Base-by-base conservation (phyloP, 441 rosid genomes). In the Pelargonium myrrhifolium region DNA sequence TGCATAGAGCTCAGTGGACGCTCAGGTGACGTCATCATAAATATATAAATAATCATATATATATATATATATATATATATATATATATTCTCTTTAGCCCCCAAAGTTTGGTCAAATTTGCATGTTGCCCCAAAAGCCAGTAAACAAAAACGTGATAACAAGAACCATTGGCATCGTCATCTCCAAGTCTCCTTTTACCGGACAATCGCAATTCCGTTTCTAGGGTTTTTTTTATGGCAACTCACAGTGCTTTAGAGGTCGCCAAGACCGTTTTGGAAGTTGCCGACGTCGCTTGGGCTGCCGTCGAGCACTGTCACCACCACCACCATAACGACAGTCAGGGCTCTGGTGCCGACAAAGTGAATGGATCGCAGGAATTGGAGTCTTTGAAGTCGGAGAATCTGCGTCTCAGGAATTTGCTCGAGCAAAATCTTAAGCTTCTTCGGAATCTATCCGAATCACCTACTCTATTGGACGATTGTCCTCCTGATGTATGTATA, bases 191-290 rank as follows among this genome's bases (percentile, higher is more conserved):
- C 26, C 26, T 24, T 24, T 2, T 24, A 24, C 26, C 26, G 26
- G 26, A 24, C 26, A 24, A 24, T 24, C 26, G 26, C 26, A 47
- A 47, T 14, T 47, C 11, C 47, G 49, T 14, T 43, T 10, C 12
- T 43, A 43, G 49, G 49, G 5, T 49, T 12, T 49, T 24, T 49
- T n/a, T 7, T 65, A 86, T 88, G 98, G 80, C 81, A 49, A 84
- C 84, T 56, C 88, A 80, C 72, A 85, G 70, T 63, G 95, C 95
- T 68, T 72, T 90, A 35, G 96, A 93, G 85, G 89, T 86, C 24
- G 95, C 97, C 65, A 89, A 89, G 84, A 90, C 98, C 73, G 93
- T 87, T 26, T 51, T 90, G 17, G 98, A 90, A 76, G 98, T 93
- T 12, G 96, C 97, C 4, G 96, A 93, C 74, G 92, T 87, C 40